phyloP scores from a whole-genome alignment of 306 rosid genomes.

The Gastrolobium villosum region DNA sequence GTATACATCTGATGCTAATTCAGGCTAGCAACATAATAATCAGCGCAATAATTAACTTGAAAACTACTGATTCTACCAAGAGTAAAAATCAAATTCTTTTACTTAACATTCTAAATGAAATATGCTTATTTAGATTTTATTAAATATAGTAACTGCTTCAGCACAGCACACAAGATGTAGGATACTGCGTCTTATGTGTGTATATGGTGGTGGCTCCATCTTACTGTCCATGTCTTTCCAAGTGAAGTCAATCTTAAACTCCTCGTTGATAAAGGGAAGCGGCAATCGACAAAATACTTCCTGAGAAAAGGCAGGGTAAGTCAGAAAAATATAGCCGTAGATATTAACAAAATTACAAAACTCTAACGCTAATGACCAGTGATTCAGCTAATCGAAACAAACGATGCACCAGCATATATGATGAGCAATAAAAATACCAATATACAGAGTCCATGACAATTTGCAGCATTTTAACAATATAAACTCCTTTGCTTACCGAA shows the following conservation, averaged over 20 bases:
- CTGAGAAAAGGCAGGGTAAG: slow-evolving; percentile 54
- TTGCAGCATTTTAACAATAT: slow-evolving; percentile 18
- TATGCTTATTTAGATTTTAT: slow-evolving; percentile 18
- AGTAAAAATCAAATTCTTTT: slow-evolving; percentile 25
- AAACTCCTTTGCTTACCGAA: no score
- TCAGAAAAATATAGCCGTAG: slow-evolving; percentile 22
- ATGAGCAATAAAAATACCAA: slow-evolving; percentile 16
- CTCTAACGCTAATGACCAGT: slow-evolving; percentile 16
- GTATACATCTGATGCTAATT: slow-evolving; percentile 71
- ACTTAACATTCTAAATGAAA: slow-evolving; percentile 38
- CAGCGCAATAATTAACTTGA: slow-evolving; percentile 29
- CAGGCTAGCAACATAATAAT: slow-evolving; percentile 54
- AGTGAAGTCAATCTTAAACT: slow-evolving; percentile 81
- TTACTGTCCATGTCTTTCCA: slow-evolving; percentile 78
- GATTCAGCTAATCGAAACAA: slow-evolving; percentile 12
- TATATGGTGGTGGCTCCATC: slow-evolving; percentile 81
- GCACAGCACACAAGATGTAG: slow-evolving; percentile 46
- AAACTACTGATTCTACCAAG: slow-evolving; percentile 13
- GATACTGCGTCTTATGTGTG: slow-evolving; percentile 93
- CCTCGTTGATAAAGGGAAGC: slow-evolving; percentile 76
- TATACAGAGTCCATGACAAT: slow-evolving; percentile 12
- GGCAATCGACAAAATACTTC: slow-evolving; percentile 82
- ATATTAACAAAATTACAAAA: slow-evolving; percentile 38
- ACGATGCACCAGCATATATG: slow-evolving; percentile 27
- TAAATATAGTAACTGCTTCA: slow-evolving; percentile 37